Conservation (phyloP, 768 basidiomycete species). For the Xanthoconium purpureum region DNA sequence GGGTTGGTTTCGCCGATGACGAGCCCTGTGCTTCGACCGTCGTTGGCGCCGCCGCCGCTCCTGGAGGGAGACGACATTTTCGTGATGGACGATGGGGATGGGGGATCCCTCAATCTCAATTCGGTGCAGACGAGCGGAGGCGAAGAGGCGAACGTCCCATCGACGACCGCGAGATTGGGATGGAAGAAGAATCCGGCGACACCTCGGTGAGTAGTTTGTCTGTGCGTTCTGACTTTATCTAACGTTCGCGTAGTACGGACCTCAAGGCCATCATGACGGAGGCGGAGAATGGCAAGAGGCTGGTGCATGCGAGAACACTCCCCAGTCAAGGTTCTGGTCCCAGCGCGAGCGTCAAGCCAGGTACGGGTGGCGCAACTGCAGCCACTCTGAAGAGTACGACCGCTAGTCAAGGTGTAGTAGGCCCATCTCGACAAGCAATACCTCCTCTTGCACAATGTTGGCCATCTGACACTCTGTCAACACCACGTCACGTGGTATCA, state of each 20-base stretch:
- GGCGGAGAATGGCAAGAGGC: slow-evolving; percentile 40
- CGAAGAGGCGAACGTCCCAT: neutral
- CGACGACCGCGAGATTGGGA: slow-evolving; percentile 24
- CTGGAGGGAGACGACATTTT: slow-evolving; percentile 66
- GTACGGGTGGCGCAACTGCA: neutral
- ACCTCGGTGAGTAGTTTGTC: slow-evolving; percentile 45
- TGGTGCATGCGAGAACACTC: neutral
- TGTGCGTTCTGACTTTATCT: slow-evolving; percentile 12
- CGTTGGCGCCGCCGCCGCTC: neutral
- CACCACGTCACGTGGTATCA: slow-evolving; percentile 7
- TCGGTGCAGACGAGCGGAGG: slow-evolving; percentile 7
- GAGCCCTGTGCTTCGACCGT: slow-evolving; percentile 28
- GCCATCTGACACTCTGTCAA: slow-evolving; percentile 3
- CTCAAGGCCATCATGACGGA: slow-evolving; percentile 88
- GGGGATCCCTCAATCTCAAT: slow-evolving; percentile 24
- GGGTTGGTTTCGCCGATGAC: slow-evolving; percentile 4
- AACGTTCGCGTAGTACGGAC: slow-evolving; percentile 54
- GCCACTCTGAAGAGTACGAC: neutral
- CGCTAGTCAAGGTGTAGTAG: neutral
- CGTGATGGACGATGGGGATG: slow-evolving; percentile 75
- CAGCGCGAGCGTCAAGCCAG: neutral
- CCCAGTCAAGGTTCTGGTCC: slow-evolving; percentile 1
- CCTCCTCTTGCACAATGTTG: slow-evolving; percentile 3
- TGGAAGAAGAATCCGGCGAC: slow-evolving; percentile 48
- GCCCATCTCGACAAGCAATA: neutral